Conservation (phyloP, 2,329 filamentous ascomycete species). For the Neofusicoccum sp. region DNA sequence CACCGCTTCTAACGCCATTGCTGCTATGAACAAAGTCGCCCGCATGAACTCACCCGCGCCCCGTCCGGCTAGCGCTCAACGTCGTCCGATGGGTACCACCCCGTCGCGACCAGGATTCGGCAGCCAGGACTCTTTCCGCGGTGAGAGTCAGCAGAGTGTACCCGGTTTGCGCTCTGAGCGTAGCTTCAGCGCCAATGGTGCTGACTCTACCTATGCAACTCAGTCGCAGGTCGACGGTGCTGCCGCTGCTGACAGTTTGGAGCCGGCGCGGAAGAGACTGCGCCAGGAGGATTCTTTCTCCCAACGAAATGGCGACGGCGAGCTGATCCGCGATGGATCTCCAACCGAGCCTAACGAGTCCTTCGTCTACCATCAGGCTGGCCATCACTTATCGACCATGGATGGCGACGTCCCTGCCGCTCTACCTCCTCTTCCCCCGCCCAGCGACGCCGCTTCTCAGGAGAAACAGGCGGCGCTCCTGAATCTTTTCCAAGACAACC, state of each 20-base stretch:
- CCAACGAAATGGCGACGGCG: conserved; percentile 56
- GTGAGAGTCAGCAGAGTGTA: conserved; percentile 79
- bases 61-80: conserved; percentile 62
- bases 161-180: conserved; percentile 73
- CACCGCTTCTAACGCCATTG: conserved; percentile 89
- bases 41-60: conserved; percentile 86
- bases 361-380: conserved; percentile 63
- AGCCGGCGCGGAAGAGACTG: conserved; percentile 81
- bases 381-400: conserved; percentile 49
- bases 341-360: conserved; percentile 82
- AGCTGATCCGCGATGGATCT: conserved; percentile 63
- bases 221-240: conserved; percentile 33
- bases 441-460: conserved; percentile 66
- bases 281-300: conserved; percentile 49
- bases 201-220: conserved; percentile 70
- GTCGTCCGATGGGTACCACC: conserved; percentile 70
- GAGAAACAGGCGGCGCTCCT: conserved; percentile 84
- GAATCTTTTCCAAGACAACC: conserved; percentile 57
- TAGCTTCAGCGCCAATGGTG: conserved; percentile 62
- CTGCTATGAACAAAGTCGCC: conserved; percentile 90
- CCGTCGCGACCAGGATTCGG: conserved; percentile 68
- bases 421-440: conserved; percentile 64
- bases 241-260: conserved; percentile 54
- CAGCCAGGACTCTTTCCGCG: conserved; percentile 66
- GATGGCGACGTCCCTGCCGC: conserved; percentile 60